phyloP scores from a whole-genome alignment of 164 flowering plant species.

The Warburgia ugandensis region DNA sequence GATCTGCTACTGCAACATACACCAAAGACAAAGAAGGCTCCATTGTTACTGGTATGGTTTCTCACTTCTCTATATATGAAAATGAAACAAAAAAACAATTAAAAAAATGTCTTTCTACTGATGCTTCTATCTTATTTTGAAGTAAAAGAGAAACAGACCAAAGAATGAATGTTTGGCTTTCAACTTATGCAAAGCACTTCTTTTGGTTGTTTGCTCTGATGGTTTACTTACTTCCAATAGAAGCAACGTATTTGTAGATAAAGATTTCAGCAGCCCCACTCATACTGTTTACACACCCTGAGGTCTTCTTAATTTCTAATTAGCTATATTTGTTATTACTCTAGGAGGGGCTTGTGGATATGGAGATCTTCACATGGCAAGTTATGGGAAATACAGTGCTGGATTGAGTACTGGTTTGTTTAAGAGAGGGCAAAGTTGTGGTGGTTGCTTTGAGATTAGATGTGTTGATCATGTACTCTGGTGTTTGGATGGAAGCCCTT shows the following conservation, averaged over 20 bases:
- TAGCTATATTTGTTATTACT: not conserved
- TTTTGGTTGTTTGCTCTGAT: too few species aligned
- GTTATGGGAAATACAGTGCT: slow-evolving; percentile 54
- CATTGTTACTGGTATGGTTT: slow-evolving; percentile 38
- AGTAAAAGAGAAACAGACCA: too few species aligned
- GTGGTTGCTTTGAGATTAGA: slow-evolving; percentile 65
- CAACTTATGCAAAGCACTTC: too few species aligned
- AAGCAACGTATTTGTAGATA: too few species aligned
- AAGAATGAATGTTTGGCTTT: too few species aligned
- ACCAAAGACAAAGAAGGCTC: slow-evolving; percentile 52
- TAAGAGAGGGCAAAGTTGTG: slow-evolving; percentile 65
- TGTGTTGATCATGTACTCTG: slow-evolving; percentile 62
- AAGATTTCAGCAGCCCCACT: too few species aligned
- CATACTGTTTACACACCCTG: too few species aligned
- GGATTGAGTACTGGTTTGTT: slow-evolving; percentile 56
- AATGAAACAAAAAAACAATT: not conserved
- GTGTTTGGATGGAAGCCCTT: slow-evolving; percentile 71
- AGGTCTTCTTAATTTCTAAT: not conserved
- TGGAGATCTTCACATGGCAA: slow-evolving; percentile 48
- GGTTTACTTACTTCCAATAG: too few species aligned
- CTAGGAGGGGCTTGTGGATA: slow-evolving; percentile 80
- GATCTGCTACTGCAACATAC: slow-evolving; percentile 61
- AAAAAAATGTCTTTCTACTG: not conserved
- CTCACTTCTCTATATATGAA: not conserved
- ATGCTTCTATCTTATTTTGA: too few species aligned